Percentiles rank a stretch among this genome's conserved stretches.
Conservation (phyloP, 2,329 filamentous ascomycete species). For the Amylocarpus encephaloides region DNA sequence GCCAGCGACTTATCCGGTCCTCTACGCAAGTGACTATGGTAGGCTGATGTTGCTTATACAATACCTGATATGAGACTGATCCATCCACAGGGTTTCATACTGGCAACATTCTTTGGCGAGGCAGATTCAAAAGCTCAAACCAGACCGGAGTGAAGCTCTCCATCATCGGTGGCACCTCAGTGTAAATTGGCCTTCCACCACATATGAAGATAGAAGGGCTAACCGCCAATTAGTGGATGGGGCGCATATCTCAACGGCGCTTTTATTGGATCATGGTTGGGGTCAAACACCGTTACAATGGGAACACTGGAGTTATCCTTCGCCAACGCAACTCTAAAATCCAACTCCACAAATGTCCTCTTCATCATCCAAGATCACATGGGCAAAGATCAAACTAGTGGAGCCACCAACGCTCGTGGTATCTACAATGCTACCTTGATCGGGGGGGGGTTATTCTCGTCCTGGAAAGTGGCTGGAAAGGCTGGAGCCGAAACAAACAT, state of each 20-base stretch:
- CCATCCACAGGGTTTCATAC: conserved; percentile 34
- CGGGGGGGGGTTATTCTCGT: conserved; percentile 22
- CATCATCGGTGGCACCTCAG: conserved; percentile 19
- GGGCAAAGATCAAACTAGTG: conserved; percentile 49
- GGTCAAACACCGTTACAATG: conserved; percentile 37
- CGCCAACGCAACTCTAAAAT: conserved; percentile 39
- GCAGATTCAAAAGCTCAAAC: conserved; percentile 31
- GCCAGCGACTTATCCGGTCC: conserved; percentile 38
- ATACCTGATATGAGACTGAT: not conserved
- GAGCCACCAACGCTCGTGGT: conserved; percentile 43
- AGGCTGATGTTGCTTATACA: not conserved
- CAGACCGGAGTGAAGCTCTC: conserved; percentile 28
- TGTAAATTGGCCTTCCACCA: not conserved
- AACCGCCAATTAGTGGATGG: conserved; percentile 16
- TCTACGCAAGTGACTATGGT: conserved; percentile 41
- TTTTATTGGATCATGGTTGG: conserved; percentile 50
- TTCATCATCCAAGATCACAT: conserved; percentile 55
- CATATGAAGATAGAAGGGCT: not conserved
- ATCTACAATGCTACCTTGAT: conserved; percentile 47
- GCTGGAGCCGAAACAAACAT: conserved; percentile 46
- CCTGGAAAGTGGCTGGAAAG: conserved; percentile 53
- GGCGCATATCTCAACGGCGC: conserved; percentile 43
- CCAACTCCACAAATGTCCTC: conserved; percentile 40
- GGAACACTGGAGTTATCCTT: conserved; percentile 43
- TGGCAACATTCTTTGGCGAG: conserved; percentile 40